Conservation (phyloP, 1,284 basidiomycete species). For the Inonotus obliquus region DNA sequence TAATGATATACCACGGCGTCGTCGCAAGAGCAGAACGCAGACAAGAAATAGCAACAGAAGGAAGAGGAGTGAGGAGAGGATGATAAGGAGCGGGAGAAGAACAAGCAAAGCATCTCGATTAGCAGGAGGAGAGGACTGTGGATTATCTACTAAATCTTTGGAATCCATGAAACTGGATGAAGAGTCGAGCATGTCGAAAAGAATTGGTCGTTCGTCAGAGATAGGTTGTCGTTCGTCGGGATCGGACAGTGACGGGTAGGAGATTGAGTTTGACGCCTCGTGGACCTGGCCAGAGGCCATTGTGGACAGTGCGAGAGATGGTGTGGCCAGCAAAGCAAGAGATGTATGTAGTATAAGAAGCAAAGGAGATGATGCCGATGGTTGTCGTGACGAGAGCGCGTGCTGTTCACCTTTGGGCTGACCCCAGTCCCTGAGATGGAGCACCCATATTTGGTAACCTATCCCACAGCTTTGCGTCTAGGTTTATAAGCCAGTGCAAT, state of each 20-base stretch:
- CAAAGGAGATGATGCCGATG: conserved; percentile 9
- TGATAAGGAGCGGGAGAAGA: conserved; percentile 86
- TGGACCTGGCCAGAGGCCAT: conserved; percentile 4
- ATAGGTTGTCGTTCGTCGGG: not conserved
- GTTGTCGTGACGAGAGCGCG: conserved; percentile 12
- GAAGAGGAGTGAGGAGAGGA: conserved; percentile 89
- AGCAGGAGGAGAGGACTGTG: conserved; percentile 11
- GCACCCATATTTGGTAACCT: conserved; percentile 9
- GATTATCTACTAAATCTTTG: conserved; percentile 14
- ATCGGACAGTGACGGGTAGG: conserved; percentile 4
- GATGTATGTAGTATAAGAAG: not conserved
- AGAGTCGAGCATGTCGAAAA: conserved; percentile 10
- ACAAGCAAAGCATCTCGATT: conserved; percentile 63
- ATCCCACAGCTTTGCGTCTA: not conserved
- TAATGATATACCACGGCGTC: conserved; percentile 77
- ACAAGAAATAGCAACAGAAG: conserved; percentile 87
- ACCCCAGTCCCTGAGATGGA: not conserved
- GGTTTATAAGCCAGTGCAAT: not conserved
- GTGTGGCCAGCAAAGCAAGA: conserved; percentile 3
- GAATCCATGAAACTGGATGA: conserved; percentile 10
- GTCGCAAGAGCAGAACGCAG: conserved; percentile 79
- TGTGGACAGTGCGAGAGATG: not conserved
- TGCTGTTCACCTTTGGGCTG: not conserved
- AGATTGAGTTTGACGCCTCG: not conserved
- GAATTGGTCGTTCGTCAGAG: not conserved